Evolutionary conservation across 495 filamentous ascomycete species (phyloP).

Genomic region (Penicillium herquei): DNA sequence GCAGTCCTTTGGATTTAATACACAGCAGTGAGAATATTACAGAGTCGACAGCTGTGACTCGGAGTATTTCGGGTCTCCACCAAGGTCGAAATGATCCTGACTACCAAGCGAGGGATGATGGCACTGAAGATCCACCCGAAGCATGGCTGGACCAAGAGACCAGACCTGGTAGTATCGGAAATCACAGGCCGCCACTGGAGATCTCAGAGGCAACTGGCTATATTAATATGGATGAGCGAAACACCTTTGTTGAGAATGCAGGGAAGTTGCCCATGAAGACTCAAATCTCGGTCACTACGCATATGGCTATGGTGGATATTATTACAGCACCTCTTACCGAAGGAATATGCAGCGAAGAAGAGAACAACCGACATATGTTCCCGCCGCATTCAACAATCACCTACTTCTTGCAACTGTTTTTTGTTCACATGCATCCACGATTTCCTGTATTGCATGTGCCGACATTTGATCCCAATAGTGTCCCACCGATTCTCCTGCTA

Average conservation of each 20-base stretch:
- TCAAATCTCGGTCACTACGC: neutral
- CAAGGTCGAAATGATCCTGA: neutral
- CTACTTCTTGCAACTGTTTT: conserved; percentile 23
- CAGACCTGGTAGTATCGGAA: neutral
- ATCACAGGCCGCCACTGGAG: neutral
- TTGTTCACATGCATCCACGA: conserved; percentile 24
- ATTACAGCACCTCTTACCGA: neutral
- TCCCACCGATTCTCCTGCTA: conserved; percentile 17
- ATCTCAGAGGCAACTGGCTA: neutral
- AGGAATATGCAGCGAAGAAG: neutral
- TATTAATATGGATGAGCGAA: neutral
- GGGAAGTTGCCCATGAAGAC: neutral
- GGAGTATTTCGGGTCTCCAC: neutral
- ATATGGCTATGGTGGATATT: neutral
- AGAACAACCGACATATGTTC: neutral
- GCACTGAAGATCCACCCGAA: neutral
- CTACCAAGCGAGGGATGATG: neutral
- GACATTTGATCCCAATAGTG: conserved; percentile 19
- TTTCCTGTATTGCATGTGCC: conserved; percentile 27
- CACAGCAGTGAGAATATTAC: neutral
- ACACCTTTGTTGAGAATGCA: neutral
- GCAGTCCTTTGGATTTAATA: conserved; percentile 2
- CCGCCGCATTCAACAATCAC: conserved; percentile 13
- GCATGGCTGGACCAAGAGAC: neutral
- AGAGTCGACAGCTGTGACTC: neutral